These are phyloP conservation scores for Pyrenochaeta sp. DNA, from an alignment of 2,329 filamentous ascomycete genomes.

Conservation along the genomic window DNA sequence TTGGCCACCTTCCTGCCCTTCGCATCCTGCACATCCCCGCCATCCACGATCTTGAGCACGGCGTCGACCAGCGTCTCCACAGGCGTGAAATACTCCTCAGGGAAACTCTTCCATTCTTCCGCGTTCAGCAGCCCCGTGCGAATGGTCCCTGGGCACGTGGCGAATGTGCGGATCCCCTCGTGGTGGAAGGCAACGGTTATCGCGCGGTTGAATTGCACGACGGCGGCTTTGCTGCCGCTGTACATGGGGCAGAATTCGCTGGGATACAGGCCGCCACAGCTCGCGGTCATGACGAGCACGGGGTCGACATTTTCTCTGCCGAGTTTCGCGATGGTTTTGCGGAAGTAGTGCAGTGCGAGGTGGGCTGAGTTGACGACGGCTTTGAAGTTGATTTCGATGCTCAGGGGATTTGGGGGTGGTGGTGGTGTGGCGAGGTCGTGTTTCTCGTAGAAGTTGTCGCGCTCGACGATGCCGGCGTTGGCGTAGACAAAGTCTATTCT, in stretches of 20 bases:
- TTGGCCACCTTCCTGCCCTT: conserved; percentile 27
- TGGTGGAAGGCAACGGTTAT: conserved; percentile 45
- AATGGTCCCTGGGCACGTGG: conserved; percentile 49
- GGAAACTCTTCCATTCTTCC: conserved; percentile 46
- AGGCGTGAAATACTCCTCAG: conserved; percentile 43
- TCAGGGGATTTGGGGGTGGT: conserved; percentile 42
- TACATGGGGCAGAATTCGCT: conserved; percentile 42
- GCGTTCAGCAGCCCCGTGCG: conserved; percentile 44
- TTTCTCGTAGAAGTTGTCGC: conserved; percentile 50
- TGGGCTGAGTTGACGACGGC: conserved; percentile 50
- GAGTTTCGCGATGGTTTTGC: conserved; percentile 18
- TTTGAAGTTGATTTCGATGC: conserved; percentile 49
- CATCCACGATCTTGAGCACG: conserved; percentile 41
- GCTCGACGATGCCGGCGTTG: conserved; percentile 57
- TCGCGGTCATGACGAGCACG: conserved; percentile 48
- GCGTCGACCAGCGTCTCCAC: conserved; percentile 36
- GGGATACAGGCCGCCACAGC: conserved; percentile 50
- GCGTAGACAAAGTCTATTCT: conserved; percentile 59
- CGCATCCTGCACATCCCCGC: conserved; percentile 34
- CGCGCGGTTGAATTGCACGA: conserved; percentile 51
- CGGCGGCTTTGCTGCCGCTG: conserved; percentile 41
- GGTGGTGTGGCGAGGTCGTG: conserved; percentile 37
- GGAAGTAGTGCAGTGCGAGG: conserved; percentile 54
- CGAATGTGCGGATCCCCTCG: conserved; percentile 50
- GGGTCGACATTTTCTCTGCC: conserved; percentile 27